Percentiles rank a stretch among this genome's conserved stretches.
Conservation (phyloP, 2,329 filamentous ascomycete genomes). For the Hypoxylon sp. region DNA sequence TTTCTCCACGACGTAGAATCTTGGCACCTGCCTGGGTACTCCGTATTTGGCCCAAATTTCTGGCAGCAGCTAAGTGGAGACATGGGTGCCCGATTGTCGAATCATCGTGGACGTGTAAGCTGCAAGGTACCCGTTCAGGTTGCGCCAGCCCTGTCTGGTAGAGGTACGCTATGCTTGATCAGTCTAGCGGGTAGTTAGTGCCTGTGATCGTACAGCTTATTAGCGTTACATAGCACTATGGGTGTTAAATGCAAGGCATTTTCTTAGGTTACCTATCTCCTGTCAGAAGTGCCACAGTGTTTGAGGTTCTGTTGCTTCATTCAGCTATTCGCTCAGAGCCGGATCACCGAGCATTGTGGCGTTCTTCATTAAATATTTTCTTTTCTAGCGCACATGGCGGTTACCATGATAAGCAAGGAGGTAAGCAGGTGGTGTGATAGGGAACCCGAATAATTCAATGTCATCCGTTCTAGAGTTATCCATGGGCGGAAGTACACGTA, state of each 20-base stretch:
- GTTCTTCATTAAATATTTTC: conserved; percentile 34
- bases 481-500: conserved; percentile 9
- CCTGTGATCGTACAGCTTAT: conserved; percentile 42
- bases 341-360: conserved; percentile 35
- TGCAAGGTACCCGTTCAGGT: conserved; percentile 51
- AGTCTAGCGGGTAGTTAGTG: conserved; percentile 38
- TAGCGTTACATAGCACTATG: conserved; percentile 37
- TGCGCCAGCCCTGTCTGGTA: conserved; percentile 43
- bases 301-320: conserved; percentile 12
- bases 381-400: conserved; percentile 36
- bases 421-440: conserved; percentile 3
- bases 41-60: conserved; percentile 42
- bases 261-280: background rate
- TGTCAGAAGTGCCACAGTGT: conserved; percentile 6
- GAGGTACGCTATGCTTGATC: conserved; percentile 41
- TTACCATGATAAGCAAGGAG: conserved; percentile 17
- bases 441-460: background rate
- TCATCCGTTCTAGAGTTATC: background rate
- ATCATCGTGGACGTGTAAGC: conserved; percentile 36
- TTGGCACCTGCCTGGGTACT: conserved; percentile 15
- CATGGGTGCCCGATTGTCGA: conserved; percentile 42
- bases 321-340: conserved; percentile 18
- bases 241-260: conserved; percentile 11
- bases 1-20: conserved; percentile 23
- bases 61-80: conserved; percentile 39